Base-by-base conservation (phyloP, 2,329 filamentous ascomycete genomes). In the Cladosporium oxysporum region DNA sequence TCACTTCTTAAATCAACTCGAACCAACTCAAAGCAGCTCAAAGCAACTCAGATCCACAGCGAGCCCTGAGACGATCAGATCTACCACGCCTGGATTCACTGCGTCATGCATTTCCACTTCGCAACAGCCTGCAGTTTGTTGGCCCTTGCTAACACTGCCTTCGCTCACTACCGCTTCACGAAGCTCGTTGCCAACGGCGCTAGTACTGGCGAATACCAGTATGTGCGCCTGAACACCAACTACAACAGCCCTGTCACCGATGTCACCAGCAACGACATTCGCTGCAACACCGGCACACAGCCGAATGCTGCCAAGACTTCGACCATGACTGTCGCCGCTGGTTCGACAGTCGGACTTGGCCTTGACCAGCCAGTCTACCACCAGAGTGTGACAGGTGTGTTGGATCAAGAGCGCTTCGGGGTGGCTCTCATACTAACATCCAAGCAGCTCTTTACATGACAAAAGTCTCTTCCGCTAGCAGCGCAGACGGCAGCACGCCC, bases 161-260 rank as follows among this genome's bases (percentile, higher is more conserved):
- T 68, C 69, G 76, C 76, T 29, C 77, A 79, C 69, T 70, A 73
- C 62, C 78, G 76, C 44, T 74, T 77, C 44, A 75, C 70, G 65
- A 72, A 72, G 65, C 71, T 76, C 29, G 76, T 79, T 57, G 78
- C 82, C 73, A 83, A 83, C 71, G 82, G 78, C 69, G 71, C 74
- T 67, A 76, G 73, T 62, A 73, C 79, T 58, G 79, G n/a, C 14
- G 60, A 81, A 65, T 82, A 79, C 73, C 76, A 78, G 53, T 84
- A 84, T 76, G 80, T 85, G 70, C 82, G 83, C 67, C 28, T 65
- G 35, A 67, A 64, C 33, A 74, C 69, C 64, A 80, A 80, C 71
- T 79, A 76, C 31, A 88, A 87, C 77, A 82, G 74, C 16, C 84
- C 85, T 3, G 79, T 87, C 11, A 80, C 78, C 16, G 78, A 81